These are phyloP conservation scores for Kwoniella shivajii DNA, from an alignment of 1,284 basidiomycete species.

Conservation along the genomic window DNA sequence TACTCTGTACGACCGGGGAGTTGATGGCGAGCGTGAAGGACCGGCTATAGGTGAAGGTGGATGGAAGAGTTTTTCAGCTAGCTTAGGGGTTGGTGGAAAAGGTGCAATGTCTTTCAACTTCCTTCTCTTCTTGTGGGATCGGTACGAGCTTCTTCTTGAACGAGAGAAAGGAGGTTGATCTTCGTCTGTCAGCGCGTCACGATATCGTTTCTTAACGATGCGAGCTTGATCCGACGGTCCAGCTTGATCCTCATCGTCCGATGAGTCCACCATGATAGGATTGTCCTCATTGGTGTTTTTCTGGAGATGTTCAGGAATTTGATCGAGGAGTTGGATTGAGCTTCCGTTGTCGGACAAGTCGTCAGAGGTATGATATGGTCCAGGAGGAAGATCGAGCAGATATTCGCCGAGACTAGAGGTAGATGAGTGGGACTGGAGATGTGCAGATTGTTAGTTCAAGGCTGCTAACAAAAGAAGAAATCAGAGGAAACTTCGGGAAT, in stretches of 20 bases:
- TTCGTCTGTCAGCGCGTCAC: background rate
- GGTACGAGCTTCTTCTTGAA: background rate
- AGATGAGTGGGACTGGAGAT: background rate
- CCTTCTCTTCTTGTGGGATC: background rate
- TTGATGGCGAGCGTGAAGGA: conserved; percentile 11
- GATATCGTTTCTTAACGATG: no score
- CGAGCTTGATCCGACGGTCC: background rate
- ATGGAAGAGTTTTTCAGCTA: background rate
- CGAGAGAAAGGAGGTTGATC: background rate
- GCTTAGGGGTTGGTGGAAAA: background rate
- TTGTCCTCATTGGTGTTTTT: conserved; percentile 8
- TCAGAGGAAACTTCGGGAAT: background rate
- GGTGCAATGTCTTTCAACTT: background rate
- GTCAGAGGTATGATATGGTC: conserved; percentile 7
- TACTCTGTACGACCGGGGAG: conserved; percentile 4
- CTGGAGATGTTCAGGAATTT: conserved; percentile 26
- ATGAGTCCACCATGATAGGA: conserved; percentile 28
- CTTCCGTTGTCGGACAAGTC: conserved; percentile 14
- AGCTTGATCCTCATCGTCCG: conserved; percentile 26
- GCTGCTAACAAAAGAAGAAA: background rate
- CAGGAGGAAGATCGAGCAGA: conserved; percentile 9
- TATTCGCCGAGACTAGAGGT: background rate
- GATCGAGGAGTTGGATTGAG: conserved; percentile 17
- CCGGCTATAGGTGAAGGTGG: background rate
- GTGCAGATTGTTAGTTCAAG: background rate